phyloP scores from a whole-genome alignment of 208 protist genomes.

The Crithidia sp. region DNA sequence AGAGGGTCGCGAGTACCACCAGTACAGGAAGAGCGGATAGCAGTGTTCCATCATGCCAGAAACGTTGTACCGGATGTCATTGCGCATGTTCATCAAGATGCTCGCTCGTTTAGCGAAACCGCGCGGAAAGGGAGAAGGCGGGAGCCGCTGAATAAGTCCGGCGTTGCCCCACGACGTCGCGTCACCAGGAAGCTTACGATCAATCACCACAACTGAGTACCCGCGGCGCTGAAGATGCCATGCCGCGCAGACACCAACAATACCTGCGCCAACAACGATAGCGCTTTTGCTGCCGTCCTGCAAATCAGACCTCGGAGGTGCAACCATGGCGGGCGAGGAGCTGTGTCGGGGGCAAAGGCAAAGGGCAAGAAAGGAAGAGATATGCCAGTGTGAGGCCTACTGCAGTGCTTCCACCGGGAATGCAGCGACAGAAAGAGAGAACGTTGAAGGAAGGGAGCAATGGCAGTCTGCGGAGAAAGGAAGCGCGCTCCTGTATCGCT shows the following conservation, averaged over 20 bases:
- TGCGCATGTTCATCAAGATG: slow-evolving; percentile 19
- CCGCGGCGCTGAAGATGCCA: slow-evolving; percentile 29
- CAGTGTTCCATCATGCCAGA: slow-evolving; percentile 19
- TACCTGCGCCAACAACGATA: slow-evolving; percentile 16
- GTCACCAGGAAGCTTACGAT: slow-evolving; percentile 25
- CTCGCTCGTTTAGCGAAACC: slow-evolving; percentile 1
- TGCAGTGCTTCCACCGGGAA: too few species aligned
- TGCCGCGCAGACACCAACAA: slow-evolving; percentile 32
- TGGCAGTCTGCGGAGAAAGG: too few species aligned
- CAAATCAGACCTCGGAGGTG: background rate
- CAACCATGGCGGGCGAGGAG: background rate
- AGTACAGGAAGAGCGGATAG: slow-evolving; percentile 29
- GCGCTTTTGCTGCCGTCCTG: background rate
- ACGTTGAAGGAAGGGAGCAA: too few species aligned
- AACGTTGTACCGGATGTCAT: slow-evolving; percentile 16
- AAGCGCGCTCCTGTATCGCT: too few species aligned
- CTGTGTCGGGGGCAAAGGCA: too few species aligned
- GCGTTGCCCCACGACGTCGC: slow-evolving; percentile 30
- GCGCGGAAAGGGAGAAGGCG: slow-evolving; percentile 21
- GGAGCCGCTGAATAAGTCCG: slow-evolving; percentile 31
- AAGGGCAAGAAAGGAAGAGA: background rate
- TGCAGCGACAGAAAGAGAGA: too few species aligned
- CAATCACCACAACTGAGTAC: slow-evolving; percentile 24
- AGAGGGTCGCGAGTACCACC: slow-evolving; percentile 27
- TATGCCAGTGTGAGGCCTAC: too few species aligned